A percentile compares a stretch with the other conserved stretches of the same genome.
phyloP scores from a whole-genome alignment of 352 stramenopile species.

The Halophytophthora batemanensis region DNA sequence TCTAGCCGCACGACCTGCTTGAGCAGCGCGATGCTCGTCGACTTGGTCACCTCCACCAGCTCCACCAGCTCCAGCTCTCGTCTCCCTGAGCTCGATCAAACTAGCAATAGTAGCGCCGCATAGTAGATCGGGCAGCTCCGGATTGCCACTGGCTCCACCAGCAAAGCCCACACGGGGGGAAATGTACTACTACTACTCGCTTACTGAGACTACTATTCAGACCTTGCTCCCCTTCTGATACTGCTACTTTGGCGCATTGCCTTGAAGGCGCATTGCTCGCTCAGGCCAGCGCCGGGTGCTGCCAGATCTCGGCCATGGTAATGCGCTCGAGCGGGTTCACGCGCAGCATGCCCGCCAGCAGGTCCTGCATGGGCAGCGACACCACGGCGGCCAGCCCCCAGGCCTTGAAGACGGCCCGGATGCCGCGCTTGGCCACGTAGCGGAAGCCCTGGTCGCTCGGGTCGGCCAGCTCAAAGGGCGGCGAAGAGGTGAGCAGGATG shows the following conservation, averaged over 20 bases:
- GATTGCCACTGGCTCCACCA: too few species aligned
- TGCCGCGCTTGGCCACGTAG: conserved; percentile 74
- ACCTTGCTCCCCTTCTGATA: too few species aligned
- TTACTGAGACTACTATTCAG: too few species aligned
- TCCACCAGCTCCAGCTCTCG: too few species aligned
- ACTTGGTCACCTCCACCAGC: conserved; percentile 29
- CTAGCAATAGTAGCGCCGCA: too few species aligned
- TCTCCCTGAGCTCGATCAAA: too few species aligned
- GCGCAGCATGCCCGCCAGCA: conserved; percentile 74
- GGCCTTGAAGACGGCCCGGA: conserved; percentile 67
- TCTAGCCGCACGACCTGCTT: conserved; percentile 26
- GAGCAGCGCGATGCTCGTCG: conserved; percentile 24
- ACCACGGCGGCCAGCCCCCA: conserved; percentile 52
- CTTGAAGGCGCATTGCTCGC: too few species aligned
- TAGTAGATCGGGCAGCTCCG: too few species aligned
- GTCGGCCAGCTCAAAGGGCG: conserved; percentile 88
- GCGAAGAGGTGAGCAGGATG: conserved; percentile 91
- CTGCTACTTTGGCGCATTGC: too few species aligned
- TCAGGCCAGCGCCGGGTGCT: conserved; percentile 50
- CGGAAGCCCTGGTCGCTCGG: conserved; percentile 85
- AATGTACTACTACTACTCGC: too few species aligned
- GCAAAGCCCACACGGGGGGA: too few species aligned
- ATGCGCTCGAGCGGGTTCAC: conserved; percentile 59
- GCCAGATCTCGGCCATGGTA: conserved; percentile 55
- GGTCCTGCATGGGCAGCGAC: conserved; percentile 51